Conservation (phyloP, 2,329 filamentous ascomycete genomes). For the Botrytis fragariae region DNA sequence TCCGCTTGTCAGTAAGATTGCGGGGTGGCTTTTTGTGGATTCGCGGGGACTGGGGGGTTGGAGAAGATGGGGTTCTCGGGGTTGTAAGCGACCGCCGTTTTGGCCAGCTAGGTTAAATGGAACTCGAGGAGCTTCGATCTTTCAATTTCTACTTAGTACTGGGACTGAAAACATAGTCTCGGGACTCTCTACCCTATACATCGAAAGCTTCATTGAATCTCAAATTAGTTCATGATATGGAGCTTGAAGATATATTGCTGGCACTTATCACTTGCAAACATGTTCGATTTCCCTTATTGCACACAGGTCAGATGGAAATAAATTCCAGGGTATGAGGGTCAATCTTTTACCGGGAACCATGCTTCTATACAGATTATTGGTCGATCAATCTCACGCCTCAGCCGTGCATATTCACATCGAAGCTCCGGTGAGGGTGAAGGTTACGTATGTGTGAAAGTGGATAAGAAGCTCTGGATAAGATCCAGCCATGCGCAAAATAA, state of each 20-base stretch:
- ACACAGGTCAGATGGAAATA: background rate
- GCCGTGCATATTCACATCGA: background rate
- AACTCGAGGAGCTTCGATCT: background rate
- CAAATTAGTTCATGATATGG: background rate
- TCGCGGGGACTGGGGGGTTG: background rate
- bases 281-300: background rate
- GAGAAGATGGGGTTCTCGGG: background rate
- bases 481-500: background rate
- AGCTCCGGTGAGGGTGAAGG: background rate
- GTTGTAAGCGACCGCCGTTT: background rate
- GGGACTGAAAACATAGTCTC: too few relatives aligned
- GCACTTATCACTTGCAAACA: background rate
- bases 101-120: too few relatives aligned
- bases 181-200: background rate
- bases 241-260: background rate
- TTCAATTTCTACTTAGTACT: too few relatives aligned
- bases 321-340: background rate
- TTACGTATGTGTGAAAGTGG: background rate
- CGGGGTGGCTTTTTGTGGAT: background rate
- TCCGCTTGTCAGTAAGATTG: background rate
- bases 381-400: background rate
- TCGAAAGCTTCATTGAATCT: background rate
- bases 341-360: background rate
- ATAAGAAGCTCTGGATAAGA: background rate
- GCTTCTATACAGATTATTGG: background rate